A percentile compares a stretch with the other conserved stretches of the same genome.
Evolutionary conservation across 2,329 filamentous ascomycete genomes (phyloP).

Genomic region (Lithohypha guttulata): DNA sequence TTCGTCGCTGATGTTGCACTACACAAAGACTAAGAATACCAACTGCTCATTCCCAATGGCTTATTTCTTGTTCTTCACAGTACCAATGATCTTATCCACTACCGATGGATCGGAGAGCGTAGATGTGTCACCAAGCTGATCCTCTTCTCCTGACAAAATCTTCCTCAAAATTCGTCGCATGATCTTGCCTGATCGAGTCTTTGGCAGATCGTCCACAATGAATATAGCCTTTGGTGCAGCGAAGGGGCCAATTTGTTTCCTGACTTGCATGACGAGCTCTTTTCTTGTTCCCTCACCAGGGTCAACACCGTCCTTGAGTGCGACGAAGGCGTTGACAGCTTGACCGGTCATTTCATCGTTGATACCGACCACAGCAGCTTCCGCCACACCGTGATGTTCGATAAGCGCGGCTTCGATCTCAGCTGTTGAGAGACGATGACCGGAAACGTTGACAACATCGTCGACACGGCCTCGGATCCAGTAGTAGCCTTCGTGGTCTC

Average conservation of each 20-base stretch:
- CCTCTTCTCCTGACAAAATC: conserved; percentile 93
- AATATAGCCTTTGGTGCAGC: conserved; percentile 90
- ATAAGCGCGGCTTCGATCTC: conserved; percentile 96
- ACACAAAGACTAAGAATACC: no score
- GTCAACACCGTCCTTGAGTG: conserved; percentile 77
- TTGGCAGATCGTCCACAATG: conserved; percentile 85
- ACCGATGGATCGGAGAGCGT: conserved; percentile 83
- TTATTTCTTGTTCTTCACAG: conserved; percentile 49
- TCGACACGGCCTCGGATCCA: conserved; percentile 98
- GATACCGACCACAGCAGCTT: conserved; percentile 91
- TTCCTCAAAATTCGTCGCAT: conserved; percentile 96
- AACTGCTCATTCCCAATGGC: no score
- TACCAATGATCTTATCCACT: conserved; percentile 78
- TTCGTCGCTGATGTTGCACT: no score
- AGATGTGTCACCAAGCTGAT: conserved; percentile 84
- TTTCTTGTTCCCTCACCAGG: conserved; percentile 72
- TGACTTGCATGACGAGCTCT: conserved; percentile 86
- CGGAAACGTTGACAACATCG: conserved; percentile 95
- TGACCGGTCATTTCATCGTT: conserved; percentile 90
- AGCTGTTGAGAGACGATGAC: conserved; percentile 89
- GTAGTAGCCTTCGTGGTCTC: conserved; percentile 97
- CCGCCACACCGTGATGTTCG: conserved; percentile 79
- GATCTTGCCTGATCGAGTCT: conserved; percentile 97
- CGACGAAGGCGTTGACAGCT: conserved; percentile 92
- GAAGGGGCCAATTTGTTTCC: conserved; percentile 95